Percentiles rank a stretch among this genome's conserved stretches.
Evolutionary conservation across 768 basidiomycete species (phyloP).

Genomic region (Calocybe indica): DNA sequence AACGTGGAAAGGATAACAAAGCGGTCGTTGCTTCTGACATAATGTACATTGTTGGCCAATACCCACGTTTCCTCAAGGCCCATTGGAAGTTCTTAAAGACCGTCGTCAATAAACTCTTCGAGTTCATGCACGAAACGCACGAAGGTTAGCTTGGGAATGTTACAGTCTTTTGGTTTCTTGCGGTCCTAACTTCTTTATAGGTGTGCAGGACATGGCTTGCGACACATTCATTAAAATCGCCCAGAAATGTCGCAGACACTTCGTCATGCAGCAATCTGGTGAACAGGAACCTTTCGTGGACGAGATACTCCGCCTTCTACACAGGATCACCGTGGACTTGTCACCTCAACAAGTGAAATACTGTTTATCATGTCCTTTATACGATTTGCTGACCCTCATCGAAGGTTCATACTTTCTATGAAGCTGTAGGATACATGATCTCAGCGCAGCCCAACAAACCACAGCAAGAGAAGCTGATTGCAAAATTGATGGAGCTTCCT

Average conservation of each 20-base stretch:
- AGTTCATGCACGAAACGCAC: slow-evolving; percentile 99
- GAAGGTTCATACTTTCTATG: slow-evolving; percentile 94
- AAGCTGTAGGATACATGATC: slow-evolving; percentile 99
- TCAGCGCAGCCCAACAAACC: slow-evolving; percentile 98
- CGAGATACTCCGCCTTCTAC: slow-evolving; percentile 87
- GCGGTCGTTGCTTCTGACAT: slow-evolving; percentile 95
- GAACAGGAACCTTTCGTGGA: slow-evolving; percentile 98
- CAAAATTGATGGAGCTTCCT: slow-evolving; percentile 94
- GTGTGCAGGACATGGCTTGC: slow-evolving; percentile 99
- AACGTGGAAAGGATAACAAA: slow-evolving; percentile 99
- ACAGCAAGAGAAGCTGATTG: slow-evolving; percentile 91
- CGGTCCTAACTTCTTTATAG: slow-evolving; percentile 27
- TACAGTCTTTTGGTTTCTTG: neutral
- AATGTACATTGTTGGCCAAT: slow-evolving; percentile 99
- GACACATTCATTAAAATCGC: slow-evolving; percentile 99
- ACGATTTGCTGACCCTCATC: slow-evolving; percentile 13
- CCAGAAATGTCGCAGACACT: slow-evolving; percentile 96
- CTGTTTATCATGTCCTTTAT: neutral
- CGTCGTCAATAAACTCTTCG: slow-evolving; percentile 98
- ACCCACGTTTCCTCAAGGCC: slow-evolving; percentile 97
- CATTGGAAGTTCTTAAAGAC: slow-evolving; percentile 99
- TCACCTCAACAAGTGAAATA: slow-evolving; percentile 72
- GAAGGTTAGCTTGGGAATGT: slow-evolving; percentile 58
- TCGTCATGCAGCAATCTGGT: slow-evolving; percentile 97
- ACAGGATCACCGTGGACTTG: slow-evolving; percentile 91